Evolutionary conservation across 2,329 filamentous ascomycete species (phyloP).

Genomic region (Cytospora leucostoma): DNA sequence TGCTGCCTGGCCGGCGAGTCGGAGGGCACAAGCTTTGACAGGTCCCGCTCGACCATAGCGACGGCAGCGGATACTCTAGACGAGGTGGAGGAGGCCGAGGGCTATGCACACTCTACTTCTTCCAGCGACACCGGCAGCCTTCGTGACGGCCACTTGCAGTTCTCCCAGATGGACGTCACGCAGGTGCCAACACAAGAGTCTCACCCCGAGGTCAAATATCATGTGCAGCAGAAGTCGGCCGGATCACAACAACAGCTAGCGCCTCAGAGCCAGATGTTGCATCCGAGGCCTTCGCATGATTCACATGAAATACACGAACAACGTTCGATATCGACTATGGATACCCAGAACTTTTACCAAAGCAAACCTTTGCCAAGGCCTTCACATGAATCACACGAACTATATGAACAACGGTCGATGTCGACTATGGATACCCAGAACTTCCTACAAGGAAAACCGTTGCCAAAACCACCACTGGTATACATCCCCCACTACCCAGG

Average conservation of each 20-base stretch:
- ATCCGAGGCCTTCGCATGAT: neutral
- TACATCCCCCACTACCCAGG: conserved; percentile 24
- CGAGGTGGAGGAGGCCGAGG: conserved; percentile 15
- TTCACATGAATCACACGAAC: neutral
- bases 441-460: conserved; percentile 20
- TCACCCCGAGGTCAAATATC: conserved; percentile 1
- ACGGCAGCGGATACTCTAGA: conserved; percentile 4
- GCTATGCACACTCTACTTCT: conserved; percentile 16
- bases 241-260: neutral
- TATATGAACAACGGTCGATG: conserved; percentile 15
- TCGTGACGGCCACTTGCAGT: conserved; percentile 15
- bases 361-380: neutral
- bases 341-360: neutral
- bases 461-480: conserved; percentile 23
- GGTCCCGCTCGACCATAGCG: conserved; percentile 21
- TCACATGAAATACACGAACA: conserved; percentile 13
- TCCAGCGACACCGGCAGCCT: conserved; percentile 23
- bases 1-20: conserved; percentile 5
- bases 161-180: conserved; percentile 21
- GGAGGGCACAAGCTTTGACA: conserved; percentile 21
- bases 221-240: neutral
- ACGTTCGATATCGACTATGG: conserved; percentile 20
- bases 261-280: neutral
- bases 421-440: conserved; percentile 23
- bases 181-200: conserved; percentile 13